Evolutionary conservation across 2,329 filamentous ascomycete species (phyloP).

Genomic region (Talaromyces sp.): DNA sequence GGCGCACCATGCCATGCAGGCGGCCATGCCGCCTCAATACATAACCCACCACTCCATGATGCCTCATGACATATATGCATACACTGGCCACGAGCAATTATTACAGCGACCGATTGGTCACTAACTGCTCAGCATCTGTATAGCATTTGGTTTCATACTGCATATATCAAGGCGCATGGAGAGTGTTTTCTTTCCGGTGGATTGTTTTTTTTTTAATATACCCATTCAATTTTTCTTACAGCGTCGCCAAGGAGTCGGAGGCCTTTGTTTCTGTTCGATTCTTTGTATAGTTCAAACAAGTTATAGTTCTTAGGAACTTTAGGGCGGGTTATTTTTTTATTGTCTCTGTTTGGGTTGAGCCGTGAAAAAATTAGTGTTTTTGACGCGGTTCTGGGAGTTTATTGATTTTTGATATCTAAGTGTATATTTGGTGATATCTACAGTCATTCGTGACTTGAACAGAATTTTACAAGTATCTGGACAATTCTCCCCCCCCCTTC

Average conservation of each 20-base stretch:
- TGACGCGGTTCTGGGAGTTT: background rate
- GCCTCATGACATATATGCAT: slow-evolving; percentile 11
- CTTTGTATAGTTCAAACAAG: background rate
- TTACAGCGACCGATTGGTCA: slow-evolving; percentile 10
- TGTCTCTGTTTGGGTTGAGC: background rate
- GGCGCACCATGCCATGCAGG: slow-evolving; percentile 13
- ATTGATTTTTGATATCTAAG: background rate
- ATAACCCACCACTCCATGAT: slow-evolving; percentile 14
- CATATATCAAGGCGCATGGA: background rate
- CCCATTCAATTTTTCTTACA: background rate
- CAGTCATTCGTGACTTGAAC: background rate
- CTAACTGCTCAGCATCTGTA: background rate
- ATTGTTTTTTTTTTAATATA: slow-evolving; percentile 1
- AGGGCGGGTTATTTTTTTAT: background rate
- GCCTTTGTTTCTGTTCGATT: background rate
- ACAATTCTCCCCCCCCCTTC: no score
- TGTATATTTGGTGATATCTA: background rate
- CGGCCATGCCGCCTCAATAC: slow-evolving; percentile 19
- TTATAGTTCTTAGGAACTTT: background rate
- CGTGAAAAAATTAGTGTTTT: background rate
- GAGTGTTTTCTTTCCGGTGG: background rate
- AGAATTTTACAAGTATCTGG: background rate
- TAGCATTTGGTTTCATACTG: background rate
- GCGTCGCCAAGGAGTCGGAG: background rate
- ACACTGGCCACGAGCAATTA: slow-evolving; percentile 11